Conservation (phyloP, 2,329 filamentous ascomycete genomes). For the Hysterium pulicare region DNA sequence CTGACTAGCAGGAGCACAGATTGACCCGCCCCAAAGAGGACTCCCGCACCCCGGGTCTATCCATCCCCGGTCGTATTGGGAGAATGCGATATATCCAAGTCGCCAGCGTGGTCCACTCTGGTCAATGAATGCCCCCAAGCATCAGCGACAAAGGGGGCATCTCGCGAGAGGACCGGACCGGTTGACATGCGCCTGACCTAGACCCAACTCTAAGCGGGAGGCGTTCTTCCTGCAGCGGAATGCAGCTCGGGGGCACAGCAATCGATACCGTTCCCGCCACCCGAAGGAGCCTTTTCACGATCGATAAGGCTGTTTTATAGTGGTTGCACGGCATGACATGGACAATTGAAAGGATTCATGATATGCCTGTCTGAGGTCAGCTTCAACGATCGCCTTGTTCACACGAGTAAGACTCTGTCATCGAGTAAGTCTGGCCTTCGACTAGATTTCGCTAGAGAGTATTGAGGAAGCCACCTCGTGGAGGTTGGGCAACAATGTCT, state of each 20-base stretch:
- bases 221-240: slow-evolving; percentile 30
- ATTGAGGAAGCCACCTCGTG: slow-evolving; percentile 22
- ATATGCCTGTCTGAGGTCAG: slow-evolving; percentile 5
- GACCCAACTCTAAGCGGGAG: slow-evolving; percentile 23
- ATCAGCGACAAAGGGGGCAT: slow-evolving; percentile 25
- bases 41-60: slow-evolving; percentile 15
- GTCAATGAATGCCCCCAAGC: slow-evolving; percentile 18
- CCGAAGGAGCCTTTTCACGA: slow-evolving; percentile 16
- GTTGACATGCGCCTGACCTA: slow-evolving; percentile 15
- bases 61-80: slow-evolving; percentile 21
- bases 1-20: slow-evolving; percentile 6
- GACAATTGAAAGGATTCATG: background rate
- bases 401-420: slow-evolving; percentile 5
- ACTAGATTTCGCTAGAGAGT: slow-evolving; percentile 6
- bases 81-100: slow-evolving; percentile 10
- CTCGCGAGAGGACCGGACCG: slow-evolving; percentile 21
- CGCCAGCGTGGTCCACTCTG: slow-evolving; percentile 7
- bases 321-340: slow-evolving; percentile 4
- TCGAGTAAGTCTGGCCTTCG: slow-evolving; percentile 1
- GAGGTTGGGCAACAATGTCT: slow-evolving; percentile 23
- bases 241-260: background rate
- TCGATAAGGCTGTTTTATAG: background rate
- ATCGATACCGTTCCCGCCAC: slow-evolving; percentile 19
- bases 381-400: background rate
- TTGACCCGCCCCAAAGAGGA: slow-evolving; percentile 13